Percentiles rank a stretch among this genome's conserved stretches.
These are phyloP conservation scores for Geosmithia morbida DNA, from an alignment of 2,329 filamentous ascomycete genomes.

Conservation along the genomic window DNA sequence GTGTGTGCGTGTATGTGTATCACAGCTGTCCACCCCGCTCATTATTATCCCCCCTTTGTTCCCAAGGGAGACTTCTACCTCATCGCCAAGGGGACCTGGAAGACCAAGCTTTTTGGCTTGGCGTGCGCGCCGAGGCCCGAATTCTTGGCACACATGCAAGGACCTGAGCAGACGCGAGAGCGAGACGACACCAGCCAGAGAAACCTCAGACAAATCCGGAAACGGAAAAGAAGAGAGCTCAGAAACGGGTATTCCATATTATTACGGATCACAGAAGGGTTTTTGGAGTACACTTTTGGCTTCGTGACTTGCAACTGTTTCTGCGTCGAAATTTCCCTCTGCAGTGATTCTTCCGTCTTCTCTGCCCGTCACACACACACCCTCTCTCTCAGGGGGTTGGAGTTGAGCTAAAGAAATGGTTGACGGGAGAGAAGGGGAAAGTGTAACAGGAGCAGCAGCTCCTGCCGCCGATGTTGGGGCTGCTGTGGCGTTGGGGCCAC, in stretches of 20 bases:
- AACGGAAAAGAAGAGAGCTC: no score
- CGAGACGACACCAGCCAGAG: not conserved
- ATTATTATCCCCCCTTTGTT: no score
- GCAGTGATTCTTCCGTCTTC: no score
- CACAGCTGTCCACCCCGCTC: no score
- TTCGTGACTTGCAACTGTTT: no score
- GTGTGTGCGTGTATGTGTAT: no score
- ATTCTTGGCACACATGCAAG: not conserved
- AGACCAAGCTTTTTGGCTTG: not conserved
- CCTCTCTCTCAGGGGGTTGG: no score
- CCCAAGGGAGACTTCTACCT: not conserved
- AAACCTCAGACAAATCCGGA: not conserved
- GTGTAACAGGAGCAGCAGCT: not conserved
- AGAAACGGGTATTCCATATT: no score
- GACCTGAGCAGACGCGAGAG: not conserved
- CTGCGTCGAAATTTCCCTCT: no score
- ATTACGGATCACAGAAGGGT: no score
- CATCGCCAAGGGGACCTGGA: not conserved
- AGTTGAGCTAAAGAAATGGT: not conserved
- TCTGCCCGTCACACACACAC: no score
- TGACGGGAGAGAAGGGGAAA: not conserved
- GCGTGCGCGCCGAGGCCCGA: not conserved
- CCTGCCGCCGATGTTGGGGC: not conserved
- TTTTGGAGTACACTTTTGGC: no score
- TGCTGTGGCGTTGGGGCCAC: not conserved